Evolutionary conservation across 2,329 filamentous ascomycete species (phyloP), one percentile per base, ranked within the genome.

Genomic region (Fusarium continuum): DNA sequence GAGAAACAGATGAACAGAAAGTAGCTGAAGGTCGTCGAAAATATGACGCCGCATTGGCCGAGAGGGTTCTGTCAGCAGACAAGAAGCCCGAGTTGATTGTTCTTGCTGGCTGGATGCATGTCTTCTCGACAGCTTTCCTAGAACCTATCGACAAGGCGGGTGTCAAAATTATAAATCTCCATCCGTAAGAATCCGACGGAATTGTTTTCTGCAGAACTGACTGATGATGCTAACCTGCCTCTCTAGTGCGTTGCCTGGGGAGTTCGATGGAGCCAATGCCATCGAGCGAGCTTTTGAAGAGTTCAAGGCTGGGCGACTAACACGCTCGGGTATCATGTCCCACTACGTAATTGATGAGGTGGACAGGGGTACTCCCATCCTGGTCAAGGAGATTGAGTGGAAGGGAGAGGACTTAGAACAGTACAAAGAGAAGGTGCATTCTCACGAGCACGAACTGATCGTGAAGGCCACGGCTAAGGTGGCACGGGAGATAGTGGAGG

Each of bases 51-150:
- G 91, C 91, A 36, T 80, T 96, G 61, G 91, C 91, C 0, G 76
- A 83, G 35, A 81, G 89, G 57, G 83, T 96, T 47, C 52, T 57
- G 9, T 57, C 43, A 28, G 22, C 46, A n/a, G 36, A 83, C 5
- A 84, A 89, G 62, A 77, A 77, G 54, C 92, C 92, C 0, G 85
- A 93, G 50, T 76, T 96, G 50, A 86, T 96, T 43, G 89, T 95
- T 8, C 90, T 93, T 66, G 89, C 91, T 4, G 92, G 93, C 3
- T 96, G 91, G 84, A 96, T 96, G 92, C 89, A 95, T 74, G 89
- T 96, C 54, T 84, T 96, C 43, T 88, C 87, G 0, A 80, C 81
- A 3, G 78, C 81, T 2, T 95, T 96, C 73, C 79, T 96, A 41
- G 81, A 84, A 8, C 91, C 91, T 3, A 73, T 96, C 8, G 82